phyloP scores from a whole-genome alignment of 2,329 filamentous ascomycete species.

The Alternaria angustiovoidea region DNA sequence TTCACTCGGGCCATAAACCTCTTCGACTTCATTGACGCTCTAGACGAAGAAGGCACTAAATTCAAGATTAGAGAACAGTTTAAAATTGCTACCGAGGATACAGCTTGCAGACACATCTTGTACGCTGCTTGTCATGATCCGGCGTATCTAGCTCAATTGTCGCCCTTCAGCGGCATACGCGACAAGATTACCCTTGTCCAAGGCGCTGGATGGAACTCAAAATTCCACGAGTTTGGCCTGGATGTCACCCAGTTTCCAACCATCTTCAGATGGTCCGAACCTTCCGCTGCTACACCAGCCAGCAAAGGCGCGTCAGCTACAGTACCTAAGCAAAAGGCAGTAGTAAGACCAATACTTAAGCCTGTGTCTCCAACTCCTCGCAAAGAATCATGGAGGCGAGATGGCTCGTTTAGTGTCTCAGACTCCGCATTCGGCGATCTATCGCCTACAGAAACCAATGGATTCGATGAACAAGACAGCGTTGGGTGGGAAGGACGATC shows the following conservation, averaged over 20 bases:
- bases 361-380: background rate
- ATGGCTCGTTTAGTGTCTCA: conserved; percentile 8
- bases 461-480: conserved; percentile 13
- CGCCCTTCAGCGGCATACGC: conserved; percentile 59
- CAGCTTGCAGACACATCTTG: conserved; percentile 70
- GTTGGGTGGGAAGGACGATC: conserved; percentile 13
- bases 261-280: conserved; percentile 58
- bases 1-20: conserved; percentile 66
- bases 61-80: conserved; percentile 64
- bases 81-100: conserved; percentile 64
- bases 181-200: conserved; percentile 65
- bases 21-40: conserved; percentile 69
- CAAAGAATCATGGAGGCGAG: conserved; percentile 20
- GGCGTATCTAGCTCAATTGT: conserved; percentile 65
- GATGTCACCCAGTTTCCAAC: conserved; percentile 61
- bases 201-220: conserved; percentile 60
- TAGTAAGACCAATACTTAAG: conserved; percentile 7
- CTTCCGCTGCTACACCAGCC: conserved; percentile 10
- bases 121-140: conserved; percentile 70
- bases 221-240: conserved; percentile 63
- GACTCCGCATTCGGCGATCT: conserved; percentile 12
- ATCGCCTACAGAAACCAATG: conserved; percentile 7
- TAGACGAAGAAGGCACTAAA: conserved; percentile 66
- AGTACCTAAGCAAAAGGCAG: conserved; percentile 7
- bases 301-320: conserved; percentile 13